Evolutionary conservation across 2,329 filamentous ascomycete genomes (phyloP), one percentile per base, ranked within the genome.

Genomic region (Aspergillus sp.): DNA sequence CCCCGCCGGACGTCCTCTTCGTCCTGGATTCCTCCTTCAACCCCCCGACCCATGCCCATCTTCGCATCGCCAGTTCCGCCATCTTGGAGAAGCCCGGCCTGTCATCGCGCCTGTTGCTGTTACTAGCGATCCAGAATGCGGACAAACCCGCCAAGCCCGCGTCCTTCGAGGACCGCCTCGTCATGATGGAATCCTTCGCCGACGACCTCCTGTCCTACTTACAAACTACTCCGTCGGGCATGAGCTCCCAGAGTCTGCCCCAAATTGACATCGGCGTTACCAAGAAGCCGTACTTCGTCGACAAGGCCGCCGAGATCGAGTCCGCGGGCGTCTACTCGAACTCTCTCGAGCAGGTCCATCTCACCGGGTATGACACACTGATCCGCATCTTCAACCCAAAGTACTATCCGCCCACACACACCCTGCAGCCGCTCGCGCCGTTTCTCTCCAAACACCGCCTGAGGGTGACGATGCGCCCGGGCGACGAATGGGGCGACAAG

Each of bases 11-110:
- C n/a, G 45, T 51, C n/a, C 67, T 80, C 32, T 76, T 75, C 54
- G 74, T 80, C 34, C 64, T 80, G 28, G 76, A 80, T 49, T 78
- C 75, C 1, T 78, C 74, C 15, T 80, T 78, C 67, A 80, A 80
- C 41, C 76, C 76, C 8, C 76, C 76, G 1, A 75, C 73, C 3
- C 59, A 64, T 32, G 76, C 75, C 7, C 75, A 80, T 47, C 58
- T 71, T 12, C 60, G 61, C 14, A 69, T 80, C 20, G 72, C 69
- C 4, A 63, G 61, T 17, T 69, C 69, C 11, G 74, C 74, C 2
- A 42, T 79, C 4, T 53, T 58, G 27, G 55, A 62, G 24, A 48
- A 55, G 12, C 39, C 45, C 5, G 34, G 37, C 33, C 32, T 35
- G 22, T 40, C 47, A 15, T 40, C 63, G 49, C 36, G 75, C 6